Evolutionary conservation across 805 yeast genomes (phyloP).

Genomic region (Candida easanensis): DNA sequence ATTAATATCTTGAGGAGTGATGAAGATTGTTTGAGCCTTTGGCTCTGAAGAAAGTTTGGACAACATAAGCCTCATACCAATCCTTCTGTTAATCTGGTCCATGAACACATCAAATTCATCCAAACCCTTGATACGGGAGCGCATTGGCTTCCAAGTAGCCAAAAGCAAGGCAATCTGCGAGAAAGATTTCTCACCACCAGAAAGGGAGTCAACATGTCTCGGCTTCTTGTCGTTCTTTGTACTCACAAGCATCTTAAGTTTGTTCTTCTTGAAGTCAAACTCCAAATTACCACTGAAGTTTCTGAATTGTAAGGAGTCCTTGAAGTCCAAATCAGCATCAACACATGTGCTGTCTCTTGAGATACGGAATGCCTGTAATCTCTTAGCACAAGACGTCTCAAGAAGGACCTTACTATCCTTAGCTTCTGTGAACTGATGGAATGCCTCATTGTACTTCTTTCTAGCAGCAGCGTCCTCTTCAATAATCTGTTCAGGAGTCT

Average conservation of each 20-base stretch:
- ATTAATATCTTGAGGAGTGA: slow-evolving; percentile 89
- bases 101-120: slow-evolving; percentile 97
- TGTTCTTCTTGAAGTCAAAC: slow-evolving; percentile 53
- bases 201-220: slow-evolving; percentile 75
- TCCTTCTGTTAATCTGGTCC: slow-evolving; percentile 88
- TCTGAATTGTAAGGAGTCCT: slow-evolving; percentile 57
- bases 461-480: slow-evolving; percentile 44
- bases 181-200: slow-evolving; percentile 97
- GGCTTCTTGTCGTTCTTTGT: slow-evolving; percentile 56
- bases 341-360: slow-evolving; percentile 40
- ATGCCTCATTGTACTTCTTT: slow-evolving; percentile 40
- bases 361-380: slow-evolving; percentile 41
- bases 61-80: slow-evolving; percentile 73
- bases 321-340: slow-evolving; percentile 55
- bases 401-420: slow-evolving; percentile 31
- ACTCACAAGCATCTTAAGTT: slow-evolving; percentile 57
- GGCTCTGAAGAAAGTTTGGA: slow-evolving; percentile 61
- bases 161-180: slow-evolving; percentile 85
- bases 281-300: slow-evolving; percentile 71
- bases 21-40: slow-evolving; percentile 82
- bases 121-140: slow-evolving; percentile 79
- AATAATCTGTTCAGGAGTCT: slow-evolving; percentile 54
- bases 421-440: slow-evolving; percentile 36
- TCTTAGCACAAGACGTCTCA: slow-evolving; percentile 38
- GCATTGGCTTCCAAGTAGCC: slow-evolving; percentile 93